phyloP scores from a whole-genome alignment of 805 yeast genomes.

The Ogataea nakhonphanomensis region DNA sequence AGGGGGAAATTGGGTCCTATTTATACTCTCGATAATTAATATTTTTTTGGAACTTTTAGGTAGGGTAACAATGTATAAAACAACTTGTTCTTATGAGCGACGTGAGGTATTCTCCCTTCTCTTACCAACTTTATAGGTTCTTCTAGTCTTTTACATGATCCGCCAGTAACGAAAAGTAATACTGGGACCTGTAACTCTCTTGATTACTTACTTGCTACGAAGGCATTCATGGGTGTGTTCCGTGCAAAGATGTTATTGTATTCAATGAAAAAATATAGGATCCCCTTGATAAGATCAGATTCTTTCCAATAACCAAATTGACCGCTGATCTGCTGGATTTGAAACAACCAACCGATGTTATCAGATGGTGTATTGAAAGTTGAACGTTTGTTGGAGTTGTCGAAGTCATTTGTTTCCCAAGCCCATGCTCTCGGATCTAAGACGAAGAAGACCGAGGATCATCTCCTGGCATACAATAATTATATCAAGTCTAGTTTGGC shows the following conservation, averaged over 20 bases:
- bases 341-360: not conserved
- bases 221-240: no score
- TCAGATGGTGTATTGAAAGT: conserved; percentile 1
- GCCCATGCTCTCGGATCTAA: conserved; percentile 18
- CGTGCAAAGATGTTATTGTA: no score
- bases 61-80: conserved; percentile 9
- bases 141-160: no score
- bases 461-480: conserved; percentile 27
- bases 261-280: no score
- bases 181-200: no score
- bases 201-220: no score
- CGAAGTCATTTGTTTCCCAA: conserved; percentile 12
- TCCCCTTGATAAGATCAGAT: no score
- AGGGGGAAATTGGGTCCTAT: conserved; percentile 19
- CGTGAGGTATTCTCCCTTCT: no score
- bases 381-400: conserved; percentile 9
- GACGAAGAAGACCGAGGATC: conserved; percentile 18
- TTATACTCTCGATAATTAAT: conserved; percentile 17
- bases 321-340: not conserved
- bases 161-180: no score
- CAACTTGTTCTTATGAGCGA: not conserved
- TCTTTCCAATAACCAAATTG: not conserved
- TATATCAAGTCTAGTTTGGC: conserved; percentile 37
- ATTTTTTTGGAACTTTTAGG: not conserved
- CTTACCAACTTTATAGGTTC: no score